Evolutionary conservation across 108 stramenopile genomes (phyloP), one percentile per base, ranked within the genome.

Genomic region (Pseudonitzschia multiseries): DNA sequence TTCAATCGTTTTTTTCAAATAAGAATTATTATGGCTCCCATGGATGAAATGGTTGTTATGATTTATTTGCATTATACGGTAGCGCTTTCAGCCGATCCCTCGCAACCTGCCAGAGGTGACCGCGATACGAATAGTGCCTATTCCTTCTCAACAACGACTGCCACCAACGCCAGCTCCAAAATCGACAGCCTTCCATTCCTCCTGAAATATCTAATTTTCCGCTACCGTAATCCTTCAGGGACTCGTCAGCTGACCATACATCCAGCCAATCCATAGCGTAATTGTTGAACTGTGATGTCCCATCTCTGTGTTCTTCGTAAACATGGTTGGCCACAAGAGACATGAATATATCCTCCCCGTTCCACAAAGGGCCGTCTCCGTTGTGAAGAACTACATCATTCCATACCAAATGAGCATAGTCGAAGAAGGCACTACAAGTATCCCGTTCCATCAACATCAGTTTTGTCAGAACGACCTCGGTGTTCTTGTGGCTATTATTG

Each of bases 301-400:
- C 48, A 8, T 71, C 22, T 28, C 21, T 27, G 10, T 57, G 43
- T 24, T 64, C 43, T 33, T 57, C 46, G 50, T 83, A 83, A 18
- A 79, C 79, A 48, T 83, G 82, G 67, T 83, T 83, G 32, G 82
- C 78, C 36, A 76, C 75, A 24, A 83, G 66, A 13, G 70, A 72
- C 78, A 83, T 76, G 71, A 83, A 83, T 41, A 83, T 83, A 46
- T 83, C 82, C 63, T 83, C 82, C 14, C 78, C 82, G 52, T 83
- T 83, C 82, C 82, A 83, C 20, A 83, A 62, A 33, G 82, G 82
- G 52, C 77, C 76, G 26, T 77, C 77, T 31, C 74, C 78, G 22
- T 60, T 57, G 20, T 70, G 68, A 20, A 75, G 43, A 18, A 83
- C 56, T 6, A 72, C 27, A 42, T 79, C 78, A 22, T 73, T 42